Evolutionary conservation across 306 rosid genomes (phyloP).

Genomic region (Prunus persica): DNA sequence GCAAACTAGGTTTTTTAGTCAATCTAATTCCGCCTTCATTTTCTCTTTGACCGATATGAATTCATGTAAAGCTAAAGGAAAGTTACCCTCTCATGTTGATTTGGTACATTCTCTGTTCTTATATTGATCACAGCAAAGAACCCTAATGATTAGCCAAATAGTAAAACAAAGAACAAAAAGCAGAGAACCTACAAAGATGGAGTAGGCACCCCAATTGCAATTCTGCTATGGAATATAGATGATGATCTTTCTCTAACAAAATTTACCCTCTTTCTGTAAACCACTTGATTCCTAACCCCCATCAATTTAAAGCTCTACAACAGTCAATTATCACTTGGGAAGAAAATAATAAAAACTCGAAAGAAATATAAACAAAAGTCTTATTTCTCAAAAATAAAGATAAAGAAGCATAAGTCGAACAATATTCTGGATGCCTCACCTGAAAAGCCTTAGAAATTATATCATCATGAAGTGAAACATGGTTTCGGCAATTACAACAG

Average conservation of each 20-base stretch:
- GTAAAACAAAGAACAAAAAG: neutral
- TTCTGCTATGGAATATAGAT: neutral
- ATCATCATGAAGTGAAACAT: conserved; percentile 92
- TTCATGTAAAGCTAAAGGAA: neutral
- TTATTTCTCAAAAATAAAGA: neutral
- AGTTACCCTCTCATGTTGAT: neutral
- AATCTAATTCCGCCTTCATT: neutral
- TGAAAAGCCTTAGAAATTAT: conserved; percentile 96
- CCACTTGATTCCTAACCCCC: conserved; percentile 1
- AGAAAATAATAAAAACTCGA: neutral
- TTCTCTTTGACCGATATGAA: neutral
- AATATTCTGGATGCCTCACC: conserved; percentile 38
- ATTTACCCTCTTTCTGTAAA: neutral
- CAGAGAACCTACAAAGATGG: neutral
- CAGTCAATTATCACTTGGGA: conserved; percentile 8
- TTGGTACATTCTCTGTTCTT: neutral
- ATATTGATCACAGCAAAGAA: conserved; percentile 5
- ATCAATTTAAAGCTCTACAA: neutral
- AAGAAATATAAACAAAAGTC: neutral
- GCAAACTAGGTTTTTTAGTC: neutral
- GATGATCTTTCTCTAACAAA: neutral
- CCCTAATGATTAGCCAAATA: neutral
- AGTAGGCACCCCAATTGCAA: neutral
- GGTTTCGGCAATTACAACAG: conserved; percentile 94
- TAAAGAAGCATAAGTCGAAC: neutral